Evolutionary conservation across 352 stramenopile species (phyloP), one percentile per base, ranked within the genome.

Genomic region (Phytopythium aichiense): DNA sequence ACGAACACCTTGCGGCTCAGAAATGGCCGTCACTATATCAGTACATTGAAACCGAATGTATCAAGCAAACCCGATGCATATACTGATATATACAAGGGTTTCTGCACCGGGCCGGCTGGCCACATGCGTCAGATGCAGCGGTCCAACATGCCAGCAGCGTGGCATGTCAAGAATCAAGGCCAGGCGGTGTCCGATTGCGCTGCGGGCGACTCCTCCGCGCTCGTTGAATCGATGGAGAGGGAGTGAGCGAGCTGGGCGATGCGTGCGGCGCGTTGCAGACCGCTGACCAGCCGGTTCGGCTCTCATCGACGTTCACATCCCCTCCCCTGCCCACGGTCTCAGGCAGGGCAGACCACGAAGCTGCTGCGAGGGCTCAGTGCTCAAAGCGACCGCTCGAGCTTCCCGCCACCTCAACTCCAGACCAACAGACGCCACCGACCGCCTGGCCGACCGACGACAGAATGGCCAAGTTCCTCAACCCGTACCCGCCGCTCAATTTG

Each of bases 401-500:
- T 45, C 38, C 38, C 16, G 11, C 46, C 23, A 23, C 22, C 22
- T 52, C 46, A 33, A 38, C 48, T 33, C 23, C 8, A 35, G 46
- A 13, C 46, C 22, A 35, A 22, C 25, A 28, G 15, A 3, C 25
- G 12, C 13, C 22, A 13, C 3, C 0, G 22, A 45, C 38, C 38
- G 38, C 0, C 20, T 18, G 23, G 22, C 42, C 16, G 42, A 18
- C 37, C 1, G 37, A 42, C 37, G 40, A 33, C 0, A 53, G 46
- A 46, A 63, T 63, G 57, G 16, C 46, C 46, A 71, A 58, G 42
- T 71, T 71, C 59, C 50, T 33, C 12, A 63, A 48, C 45, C 57
- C 57, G 57, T 63, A 56, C 57, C 45, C 57, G 46, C 45, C 57
- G 12, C 57, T 63, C 31, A 35, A 51, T 31, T n/a, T 63, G 30